These are phyloP conservation scores for Pilobolus umbonatus DNA, from an alignment of 192 early-diverging fungal species.

Conservation along the genomic window DNA sequence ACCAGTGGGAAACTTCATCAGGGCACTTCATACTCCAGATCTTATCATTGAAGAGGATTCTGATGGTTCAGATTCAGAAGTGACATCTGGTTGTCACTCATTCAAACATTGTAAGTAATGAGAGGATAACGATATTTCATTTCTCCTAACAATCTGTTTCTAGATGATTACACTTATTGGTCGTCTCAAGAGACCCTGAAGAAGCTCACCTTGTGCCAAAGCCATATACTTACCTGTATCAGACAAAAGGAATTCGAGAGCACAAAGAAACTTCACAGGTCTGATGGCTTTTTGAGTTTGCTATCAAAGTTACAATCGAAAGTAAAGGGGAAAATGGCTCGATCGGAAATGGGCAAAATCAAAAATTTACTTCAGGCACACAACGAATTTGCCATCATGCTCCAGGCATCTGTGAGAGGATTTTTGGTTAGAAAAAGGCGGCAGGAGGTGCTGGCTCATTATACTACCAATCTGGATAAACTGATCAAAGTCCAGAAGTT, in stretches of 20 bases:
- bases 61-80: conserved; percentile 11
- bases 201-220: conserved; percentile 21
- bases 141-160: background rate
- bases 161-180: conserved; percentile 19
- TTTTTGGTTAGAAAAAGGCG: background rate
- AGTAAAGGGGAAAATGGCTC: conserved; percentile 50
- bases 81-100: too few relatives aligned
- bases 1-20: background rate
- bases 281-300: conserved; percentile 8
- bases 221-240: conserved; percentile 3
- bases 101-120: background rate
- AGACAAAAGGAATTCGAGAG: conserved; percentile 8
- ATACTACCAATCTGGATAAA: conserved; percentile 59
- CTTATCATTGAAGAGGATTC: conserved; percentile 8
- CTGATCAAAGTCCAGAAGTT: conserved; percentile 73
- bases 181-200: conserved; percentile 1
- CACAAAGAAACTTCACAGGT: conserved; percentile 13
- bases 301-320: conserved; percentile 49
- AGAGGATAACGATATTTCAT: background rate
- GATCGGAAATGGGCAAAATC: conserved; percentile 49
- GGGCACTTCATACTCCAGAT: conserved; percentile 7
- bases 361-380: conserved; percentile 42
- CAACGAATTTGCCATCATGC: conserved; percentile 43
- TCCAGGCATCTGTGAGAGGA: background rate
- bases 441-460: conserved; percentile 51